Evolutionary conservation across 2,329 filamentous ascomycete species (phyloP).

Genomic region (Pseudonectria buxi): DNA sequence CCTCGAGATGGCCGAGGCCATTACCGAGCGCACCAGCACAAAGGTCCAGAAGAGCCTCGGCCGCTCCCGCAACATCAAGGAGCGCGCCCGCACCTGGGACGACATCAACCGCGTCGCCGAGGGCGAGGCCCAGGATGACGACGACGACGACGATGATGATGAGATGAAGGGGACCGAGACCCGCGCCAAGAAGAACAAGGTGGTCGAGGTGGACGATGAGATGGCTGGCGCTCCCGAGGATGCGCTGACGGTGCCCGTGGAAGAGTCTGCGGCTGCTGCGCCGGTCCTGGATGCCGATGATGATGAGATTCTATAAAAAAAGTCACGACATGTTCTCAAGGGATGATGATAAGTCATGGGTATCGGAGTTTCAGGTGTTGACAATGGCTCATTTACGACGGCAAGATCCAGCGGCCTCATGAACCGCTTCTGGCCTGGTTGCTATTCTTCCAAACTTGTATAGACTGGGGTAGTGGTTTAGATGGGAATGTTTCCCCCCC

Average conservation of each 20-base stretch:
- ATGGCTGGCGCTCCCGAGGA: constrained; percentile 22
- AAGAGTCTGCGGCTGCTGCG: constrained; percentile 6
- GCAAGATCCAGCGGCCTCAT: constrained; percentile 5
- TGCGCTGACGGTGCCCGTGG: constrained; percentile 1
- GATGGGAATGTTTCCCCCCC: too few species aligned
- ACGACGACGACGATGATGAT: constrained; percentile 17
- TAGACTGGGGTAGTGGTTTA: too few species aligned
- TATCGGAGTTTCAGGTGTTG: constrained; percentile 22
- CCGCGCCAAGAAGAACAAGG: constrained; percentile 3
- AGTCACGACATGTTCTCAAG: constrained; percentile 3
- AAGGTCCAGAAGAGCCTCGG: constrained; percentile 51
- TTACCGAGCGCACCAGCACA: constrained; percentile 50
- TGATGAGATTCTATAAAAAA: constrained; percentile 28
- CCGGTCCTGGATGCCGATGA: constrained; percentile 22
- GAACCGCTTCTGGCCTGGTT: constrained; percentile 10
- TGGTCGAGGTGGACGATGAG: constrained; percentile 29
- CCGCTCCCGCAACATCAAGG: constrained; percentile 40
- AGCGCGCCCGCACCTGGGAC: constrained; percentile 50
- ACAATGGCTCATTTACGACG: constrained; percentile 12
- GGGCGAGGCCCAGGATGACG: constrained; percentile 13
- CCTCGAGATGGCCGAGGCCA: constrained; percentile 52
- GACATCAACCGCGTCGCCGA: constrained; percentile 42
- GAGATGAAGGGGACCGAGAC: constrained; percentile 3
- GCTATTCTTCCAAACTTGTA: constrained; percentile 8
- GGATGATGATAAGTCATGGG: constrained; percentile 2